These are phyloP conservation scores for Phytopythium chamaehyphon DNA, from an alignment of 352 stramenopile genomes.

Conservation along the genomic window DNA sequence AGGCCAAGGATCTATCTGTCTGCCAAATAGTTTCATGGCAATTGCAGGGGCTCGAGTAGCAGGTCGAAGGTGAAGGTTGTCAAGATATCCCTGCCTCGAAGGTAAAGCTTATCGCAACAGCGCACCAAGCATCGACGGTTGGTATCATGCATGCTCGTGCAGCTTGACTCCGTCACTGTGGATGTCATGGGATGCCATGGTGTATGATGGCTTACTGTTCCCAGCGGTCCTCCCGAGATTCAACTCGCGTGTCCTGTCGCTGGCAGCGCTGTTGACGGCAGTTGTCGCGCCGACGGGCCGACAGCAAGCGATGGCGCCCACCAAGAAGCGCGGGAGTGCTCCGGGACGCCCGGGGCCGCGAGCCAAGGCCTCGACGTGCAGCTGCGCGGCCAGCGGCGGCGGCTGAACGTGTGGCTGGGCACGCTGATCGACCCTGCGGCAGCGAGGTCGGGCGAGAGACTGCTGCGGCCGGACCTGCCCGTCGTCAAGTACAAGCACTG, in stretches of 20 bases:
- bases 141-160: too few relatives aligned
- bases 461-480: constrained; percentile 38
- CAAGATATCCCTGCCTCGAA: too few relatives aligned
- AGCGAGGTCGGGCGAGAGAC: constrained; percentile 7
- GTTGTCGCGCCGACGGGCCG: not conserved
- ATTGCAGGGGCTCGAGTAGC: too few relatives aligned
- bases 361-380: constrained; percentile 12
- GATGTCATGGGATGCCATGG: too few relatives aligned
- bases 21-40: too few relatives aligned
- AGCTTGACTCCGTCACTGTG: too few relatives aligned
- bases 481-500: constrained; percentile 50
- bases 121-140: too few relatives aligned
- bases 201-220: too few relatives aligned
- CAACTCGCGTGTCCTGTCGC: not conserved
- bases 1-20: too few relatives aligned
- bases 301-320: constrained; percentile 25
- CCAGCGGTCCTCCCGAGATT: not conserved
- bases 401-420: constrained; percentile 53
- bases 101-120: too few relatives aligned
- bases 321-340: constrained; percentile 27
- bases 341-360: constrained; percentile 7
- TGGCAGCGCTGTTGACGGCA: not conserved
- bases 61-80: too few relatives aligned
- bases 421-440: constrained; percentile 37
- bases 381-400: constrained; percentile 27